Evolutionary conservation across 345 rosid genomes (phyloP), one percentile per base, ranked within the genome.

Genomic region (Raphanus raphanistrum): DNA sequence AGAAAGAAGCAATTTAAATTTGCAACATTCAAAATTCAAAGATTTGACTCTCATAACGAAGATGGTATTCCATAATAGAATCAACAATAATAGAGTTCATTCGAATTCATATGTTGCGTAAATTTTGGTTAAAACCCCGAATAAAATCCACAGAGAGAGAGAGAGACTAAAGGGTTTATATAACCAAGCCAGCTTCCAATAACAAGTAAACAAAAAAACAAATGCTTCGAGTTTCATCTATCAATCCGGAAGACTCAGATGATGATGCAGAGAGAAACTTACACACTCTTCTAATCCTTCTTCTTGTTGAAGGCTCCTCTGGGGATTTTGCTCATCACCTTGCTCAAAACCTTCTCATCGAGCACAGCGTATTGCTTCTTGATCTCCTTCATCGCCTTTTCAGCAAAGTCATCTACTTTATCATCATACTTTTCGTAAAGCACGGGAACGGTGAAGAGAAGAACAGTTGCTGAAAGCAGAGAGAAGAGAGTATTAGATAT

Each of bases 261-360:
- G 52, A 50, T 50, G 55, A 50, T 50, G 26, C 84, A 61, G 78
- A 35, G 78, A 60, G 54, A 52, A 70, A 68, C 85, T 67, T 58
- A 67, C 55, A 13, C 31, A 64, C 77, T 64, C 66, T 79, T 50
- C 85, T 88, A 91, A 59, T 27, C 83, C 78, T 57, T 82, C 87
- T 88, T 92, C 87, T 92, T 94, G 76, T 64, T 83, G 81, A 86
- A 78, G 38, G 87, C 83, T 27, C 97, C 95, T 81, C 73, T 84
- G 0, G 94, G 98, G 72, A 95, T 91, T 91, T 91, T 92, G 82
- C 97, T 95, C 73, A 90, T 82, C 43, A 92, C 91, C 90, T 91
- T 90, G 67, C 98, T 95, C 71, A 95, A 83, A 29, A 95, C 94
- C 85, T 91, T 95, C 16, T 82, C 90, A 73, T 95, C 96, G 2